Evolutionary conservation across 2,329 filamentous ascomycete genomes (phyloP).

Genomic region (Curvularia sp.): DNA sequence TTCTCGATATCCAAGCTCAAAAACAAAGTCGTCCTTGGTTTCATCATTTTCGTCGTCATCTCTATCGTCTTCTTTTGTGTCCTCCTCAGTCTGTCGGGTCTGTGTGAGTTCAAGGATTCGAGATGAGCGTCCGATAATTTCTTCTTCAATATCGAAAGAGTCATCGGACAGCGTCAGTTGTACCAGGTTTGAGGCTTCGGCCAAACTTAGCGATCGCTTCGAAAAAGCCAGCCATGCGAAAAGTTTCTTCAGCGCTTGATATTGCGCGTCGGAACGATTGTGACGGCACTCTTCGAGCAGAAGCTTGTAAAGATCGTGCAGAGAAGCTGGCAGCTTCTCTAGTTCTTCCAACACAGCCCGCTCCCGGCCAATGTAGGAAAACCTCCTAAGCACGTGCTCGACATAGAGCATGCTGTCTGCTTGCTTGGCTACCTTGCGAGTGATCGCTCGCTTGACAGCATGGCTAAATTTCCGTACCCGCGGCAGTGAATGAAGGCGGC

Average conservation of each 20-base stretch:
- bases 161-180: slow-evolving; percentile 19
- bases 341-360: slow-evolving; percentile 44
- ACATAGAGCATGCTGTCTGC: slow-evolving; percentile 51
- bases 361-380: slow-evolving; percentile 46
- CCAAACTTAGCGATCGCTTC: slow-evolving; percentile 26
- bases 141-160: slow-evolving; percentile 20
- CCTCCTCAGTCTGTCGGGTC: slow-evolving; percentile 12
- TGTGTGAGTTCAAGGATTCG: slow-evolving; percentile 28
- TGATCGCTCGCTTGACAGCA: slow-evolving; percentile 41
- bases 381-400: slow-evolving; percentile 45
- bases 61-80: slow-evolving; percentile 22
- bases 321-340: slow-evolving; percentile 25
- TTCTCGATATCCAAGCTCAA: slow-evolving; percentile 13
- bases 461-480: slow-evolving; percentile 29
- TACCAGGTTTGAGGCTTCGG: slow-evolving; percentile 25
- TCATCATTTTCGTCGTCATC: slow-evolving; percentile 16
- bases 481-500: neutral
- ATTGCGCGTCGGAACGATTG: slow-evolving; percentile 26
- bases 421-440: slow-evolving; percentile 36
- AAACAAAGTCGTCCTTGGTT: slow-evolving; percentile 4
- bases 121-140: slow-evolving; percentile 30
- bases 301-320: slow-evolving; percentile 26
- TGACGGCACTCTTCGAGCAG: slow-evolving; percentile 27
- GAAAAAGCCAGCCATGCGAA: slow-evolving; percentile 37
- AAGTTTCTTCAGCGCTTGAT: slow-evolving; percentile 25